Percentiles rank a stretch among this genome's conserved stretches.
Evolutionary conservation across 2,329 filamentous ascomycete species (phyloP).

Genomic region (Exserohilum turcica): DNA sequence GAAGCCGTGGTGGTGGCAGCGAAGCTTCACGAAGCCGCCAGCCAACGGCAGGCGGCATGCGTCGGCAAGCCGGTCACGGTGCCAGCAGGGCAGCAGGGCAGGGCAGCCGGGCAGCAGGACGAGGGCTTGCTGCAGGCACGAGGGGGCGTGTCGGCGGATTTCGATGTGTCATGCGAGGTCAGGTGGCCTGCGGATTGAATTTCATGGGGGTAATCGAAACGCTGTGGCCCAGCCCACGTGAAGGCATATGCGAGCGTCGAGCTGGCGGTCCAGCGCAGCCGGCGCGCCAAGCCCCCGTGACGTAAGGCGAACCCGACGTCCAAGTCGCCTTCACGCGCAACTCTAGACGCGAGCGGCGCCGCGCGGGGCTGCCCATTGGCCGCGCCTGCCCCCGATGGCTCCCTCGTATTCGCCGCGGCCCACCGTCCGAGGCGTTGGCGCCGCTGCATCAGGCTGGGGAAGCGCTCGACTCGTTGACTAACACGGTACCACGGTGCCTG

Average conservation of each 20-base stretch:
- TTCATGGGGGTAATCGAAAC: constrained; percentile 25
- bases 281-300: constrained; percentile 24
- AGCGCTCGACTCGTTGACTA: constrained; percentile 39
- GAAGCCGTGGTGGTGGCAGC: constrained; percentile 19
- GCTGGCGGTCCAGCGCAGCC: constrained; percentile 13
- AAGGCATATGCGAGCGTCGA: constrained; percentile 23
- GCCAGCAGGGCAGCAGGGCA: too few relatives aligned
- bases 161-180: constrained; percentile 37
- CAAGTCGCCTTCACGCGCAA: constrained; percentile 27
- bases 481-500: constrained; percentile 36
- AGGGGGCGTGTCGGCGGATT: constrained; percentile 32
- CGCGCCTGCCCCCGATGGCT: constrained; percentile 19
- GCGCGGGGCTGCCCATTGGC: constrained; percentile 16
- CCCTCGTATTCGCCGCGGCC: constrained; percentile 29
- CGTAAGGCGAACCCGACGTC: constrained; percentile 31
- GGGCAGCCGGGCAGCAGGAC: constrained; percentile 19
- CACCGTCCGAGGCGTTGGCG: constrained; percentile 34
- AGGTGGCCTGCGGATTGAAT: constrained; percentile 18
- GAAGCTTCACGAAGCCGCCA: constrained; percentile 11
- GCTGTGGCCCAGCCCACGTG: constrained; percentile 17
- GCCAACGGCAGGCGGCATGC: constrained; percentile 22
- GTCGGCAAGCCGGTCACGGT: constrained; percentile 18
- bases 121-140: constrained; percentile 27
- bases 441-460: constrained; percentile 32
- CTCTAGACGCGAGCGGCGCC: constrained; percentile 26